A percentile compares a stretch with the other conserved stretches of the same genome.
Evolutionary conservation across 257 asterid species (phyloP).

Genomic region (Ballota nigra): DNA sequence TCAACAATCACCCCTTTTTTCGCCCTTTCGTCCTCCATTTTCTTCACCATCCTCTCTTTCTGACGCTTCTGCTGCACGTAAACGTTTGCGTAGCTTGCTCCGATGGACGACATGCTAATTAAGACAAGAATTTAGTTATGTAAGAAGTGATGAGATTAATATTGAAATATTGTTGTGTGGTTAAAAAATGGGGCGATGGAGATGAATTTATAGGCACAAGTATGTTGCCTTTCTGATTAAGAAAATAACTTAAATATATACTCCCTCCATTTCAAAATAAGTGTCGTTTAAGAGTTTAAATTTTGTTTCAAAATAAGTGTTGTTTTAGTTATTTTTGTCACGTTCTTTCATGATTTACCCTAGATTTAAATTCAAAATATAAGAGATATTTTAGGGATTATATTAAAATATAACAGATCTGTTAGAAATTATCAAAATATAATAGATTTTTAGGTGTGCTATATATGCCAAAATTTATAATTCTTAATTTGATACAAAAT

Average conservation of each 20-base stretch:
- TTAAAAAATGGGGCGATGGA: neutral
- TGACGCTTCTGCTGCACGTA: constrained; percentile 40
- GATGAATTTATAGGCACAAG: constrained; percentile 39
- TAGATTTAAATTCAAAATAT: too few relatives aligned
- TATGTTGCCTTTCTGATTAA: constrained; percentile 27
- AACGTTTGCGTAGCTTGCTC: constrained; percentile 44
- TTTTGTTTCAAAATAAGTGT: too few relatives aligned
- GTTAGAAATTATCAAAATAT: too few relatives aligned
- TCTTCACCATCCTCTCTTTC: constrained; percentile 27
- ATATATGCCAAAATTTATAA: too few relatives aligned
- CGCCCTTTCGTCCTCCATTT: constrained; percentile 30
- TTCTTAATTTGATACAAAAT: too few relatives aligned
- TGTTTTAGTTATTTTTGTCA: too few relatives aligned
- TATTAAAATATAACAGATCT: too few relatives aligned
- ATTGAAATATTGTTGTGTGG: constrained; percentile 1
- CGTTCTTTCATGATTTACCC: too few relatives aligned
- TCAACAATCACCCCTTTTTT: constrained; percentile 12
- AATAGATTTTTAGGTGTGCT: too few relatives aligned
- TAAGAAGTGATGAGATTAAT: neutral
- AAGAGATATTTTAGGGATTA: too few relatives aligned
- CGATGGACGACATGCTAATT: constrained; percentile 46
- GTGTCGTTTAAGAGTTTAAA: too few relatives aligned
- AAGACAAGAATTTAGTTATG: neutral
- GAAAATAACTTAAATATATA: constrained; percentile 22
- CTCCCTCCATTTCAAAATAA: too few relatives aligned